Base-by-base conservation (phyloP, 192 early-diverging fungal species). In the Gamsiella multidivaricata region DNA sequence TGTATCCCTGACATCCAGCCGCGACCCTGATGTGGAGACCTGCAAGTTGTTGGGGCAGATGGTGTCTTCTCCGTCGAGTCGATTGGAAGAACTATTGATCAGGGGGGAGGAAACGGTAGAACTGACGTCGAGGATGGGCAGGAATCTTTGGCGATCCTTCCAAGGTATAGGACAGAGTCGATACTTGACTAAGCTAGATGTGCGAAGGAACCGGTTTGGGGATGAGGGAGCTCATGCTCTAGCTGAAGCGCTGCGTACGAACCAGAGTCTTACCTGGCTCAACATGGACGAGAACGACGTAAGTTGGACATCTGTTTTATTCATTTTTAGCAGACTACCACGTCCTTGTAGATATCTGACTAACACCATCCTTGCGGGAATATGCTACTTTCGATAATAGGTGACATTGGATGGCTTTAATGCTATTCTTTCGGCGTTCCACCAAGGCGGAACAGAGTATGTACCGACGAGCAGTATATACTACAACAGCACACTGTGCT, bases 201-300 rank as follows among this genome's bases (percentile, higher is more conserved):
- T 85, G 14, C 31, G 65, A 7, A 73, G 78, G n/a, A 65, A 80
- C 20, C 59, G 66, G 25, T 73, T 85, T 47, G 70, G 65, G 26
- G 80, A 85, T 45, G 49, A 72, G 26, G 83, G 83, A 14, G 81
- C 81, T 1, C 54, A 67, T 29, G 80, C 72, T 2, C 22, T 82
- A 11, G 70, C 75, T 18, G 80, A 84, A 18, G 71, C 79, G 32
- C 61, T 84, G 29, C 66, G 63, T 18, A 18, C 43, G n/a, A 81
- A 85, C 33, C 62, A 70, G 34, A 63, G 71, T 26, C 52, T 85
- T 18, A 17, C 47, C 7, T 76, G 68, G 62, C 47, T 85, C 20
- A 59, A 73, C 36, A 74, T 85, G 64, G 83, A 85, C 42, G 80
- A 82, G 20, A 85, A 85, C 49, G 81, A 70, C 20, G 80, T 85